Conservation (phyloP, 2,329 filamentous ascomycete genomes). For the Fusarium staphyleae region DNA sequence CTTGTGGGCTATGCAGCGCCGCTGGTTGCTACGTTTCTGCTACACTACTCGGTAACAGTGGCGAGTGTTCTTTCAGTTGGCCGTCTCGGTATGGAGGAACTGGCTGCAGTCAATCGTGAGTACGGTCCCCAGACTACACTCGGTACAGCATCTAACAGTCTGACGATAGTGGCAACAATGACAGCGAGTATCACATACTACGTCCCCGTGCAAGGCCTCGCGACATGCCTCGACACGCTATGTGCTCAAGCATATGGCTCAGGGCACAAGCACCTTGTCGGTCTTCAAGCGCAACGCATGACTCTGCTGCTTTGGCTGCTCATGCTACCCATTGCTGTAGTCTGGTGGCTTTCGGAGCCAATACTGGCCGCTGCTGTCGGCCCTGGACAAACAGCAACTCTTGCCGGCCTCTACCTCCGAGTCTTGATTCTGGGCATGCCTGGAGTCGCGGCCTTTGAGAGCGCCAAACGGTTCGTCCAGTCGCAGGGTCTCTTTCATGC, state of each 20-base stretch:
- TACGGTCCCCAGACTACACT: neutral
- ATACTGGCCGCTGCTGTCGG: slow-evolving; percentile 59
- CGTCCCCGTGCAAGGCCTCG: slow-evolving; percentile 77
- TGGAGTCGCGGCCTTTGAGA: slow-evolving; percentile 76
- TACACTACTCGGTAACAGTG: slow-evolving; percentile 81
- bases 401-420: slow-evolving; percentile 75
- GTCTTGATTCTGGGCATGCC: slow-evolving; percentile 74
- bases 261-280: slow-evolving; percentile 83
- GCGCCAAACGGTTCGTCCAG: slow-evolving; percentile 78
- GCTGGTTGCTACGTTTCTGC: slow-evolving; percentile 71
- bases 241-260: slow-evolving; percentile 92
- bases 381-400: slow-evolving; percentile 62
- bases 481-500: slow-evolving; percentile 80
- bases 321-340: slow-evolving; percentile 71
- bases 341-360: slow-evolving; percentile 72
- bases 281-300: slow-evolving; percentile 82
- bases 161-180: slow-evolving; percentile 63
- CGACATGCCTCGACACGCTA: slow-evolving; percentile 87
- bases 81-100: slow-evolving; percentile 68
- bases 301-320: slow-evolving; percentile 74
- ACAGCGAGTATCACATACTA: slow-evolving; percentile 79
- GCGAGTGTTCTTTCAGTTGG: slow-evolving; percentile 78
- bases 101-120: slow-evolving; percentile 49
- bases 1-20: slow-evolving; percentile 73
- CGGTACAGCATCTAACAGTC: neutral